These are phyloP conservation scores for Omphalotus guepiniiformis DNA, from an alignment of 768 basidiomycete species.

Conservation along the genomic window DNA sequence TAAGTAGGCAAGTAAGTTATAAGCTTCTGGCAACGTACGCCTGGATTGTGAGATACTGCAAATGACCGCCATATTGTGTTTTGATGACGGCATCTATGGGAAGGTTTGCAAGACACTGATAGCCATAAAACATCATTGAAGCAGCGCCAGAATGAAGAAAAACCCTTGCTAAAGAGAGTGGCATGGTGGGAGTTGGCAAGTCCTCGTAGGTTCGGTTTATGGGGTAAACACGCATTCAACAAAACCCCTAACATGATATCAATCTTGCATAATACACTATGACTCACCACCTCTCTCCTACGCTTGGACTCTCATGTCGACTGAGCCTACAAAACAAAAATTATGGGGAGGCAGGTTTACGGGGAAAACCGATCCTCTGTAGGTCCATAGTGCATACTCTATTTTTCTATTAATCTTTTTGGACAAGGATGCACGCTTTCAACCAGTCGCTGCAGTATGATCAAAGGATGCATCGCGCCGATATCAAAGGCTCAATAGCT, in stretches of 20 bases:
- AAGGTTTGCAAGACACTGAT: constrained; percentile 22
- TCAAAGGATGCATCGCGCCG: constrained; percentile 87
- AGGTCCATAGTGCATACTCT: constrained; percentile 20
- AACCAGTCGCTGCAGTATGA: constrained; percentile 96
- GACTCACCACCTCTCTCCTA: not conserved
- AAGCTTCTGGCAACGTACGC: constrained; percentile 39
- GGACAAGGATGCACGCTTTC: constrained; percentile 88
- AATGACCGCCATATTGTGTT: constrained; percentile 57
- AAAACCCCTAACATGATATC: too few relatives aligned
- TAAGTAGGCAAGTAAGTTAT: not conserved
- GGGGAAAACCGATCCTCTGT: constrained; percentile 86
- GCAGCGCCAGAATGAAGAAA: constrained; percentile 28
- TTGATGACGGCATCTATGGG: constrained; percentile 28
- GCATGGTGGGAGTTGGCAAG: not conserved
- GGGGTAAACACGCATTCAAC: not conserved
- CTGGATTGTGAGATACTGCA: constrained; percentile 75
- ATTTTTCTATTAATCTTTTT: constrained; percentile 11
- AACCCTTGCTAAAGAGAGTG: not conserved
- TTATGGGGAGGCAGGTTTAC: constrained; percentile 90
- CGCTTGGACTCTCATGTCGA: constrained; percentile 24
- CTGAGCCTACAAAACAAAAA: constrained; percentile 58
- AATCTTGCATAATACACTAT: not conserved
- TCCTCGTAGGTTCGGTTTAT: not conserved
- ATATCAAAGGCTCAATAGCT: constrained; percentile 92
- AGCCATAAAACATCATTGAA: constrained; percentile 34